Conservation (phyloP, 2,329 filamentous ascomycete species). For the Fusarium odoratissimum region DNA sequence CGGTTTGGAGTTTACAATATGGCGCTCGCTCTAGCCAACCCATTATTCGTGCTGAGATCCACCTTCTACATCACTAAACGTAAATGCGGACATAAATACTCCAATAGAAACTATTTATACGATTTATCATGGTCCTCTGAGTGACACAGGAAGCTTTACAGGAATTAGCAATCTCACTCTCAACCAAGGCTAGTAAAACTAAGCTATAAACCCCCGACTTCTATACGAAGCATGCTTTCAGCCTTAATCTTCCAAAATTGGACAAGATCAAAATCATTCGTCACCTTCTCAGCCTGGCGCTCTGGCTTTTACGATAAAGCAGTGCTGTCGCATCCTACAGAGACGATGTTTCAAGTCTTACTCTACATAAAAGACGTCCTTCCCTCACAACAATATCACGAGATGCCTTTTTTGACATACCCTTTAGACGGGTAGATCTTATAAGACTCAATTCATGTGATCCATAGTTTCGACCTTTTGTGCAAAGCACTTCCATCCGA, state of each 20-base stretch:
- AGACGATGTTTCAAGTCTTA: not conserved
- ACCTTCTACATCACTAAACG: not conserved
- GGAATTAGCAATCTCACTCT: not conserved
- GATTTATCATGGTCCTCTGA: accelerated
- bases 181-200: not conserved
- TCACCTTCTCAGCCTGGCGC: not conserved
- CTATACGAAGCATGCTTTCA: not conserved
- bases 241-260: accelerated
- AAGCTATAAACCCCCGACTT: accelerated
- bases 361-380: not conserved
- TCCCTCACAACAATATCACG: too few species aligned
- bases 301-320: not conserved
- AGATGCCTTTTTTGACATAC: accelerated
- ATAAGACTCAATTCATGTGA: accelerated
- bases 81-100: too few species aligned
- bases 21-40: not conserved
- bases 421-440: accelerated
- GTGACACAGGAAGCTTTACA: accelerated
- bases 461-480: not conserved
- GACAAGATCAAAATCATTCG: accelerated
- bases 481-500: accelerated
- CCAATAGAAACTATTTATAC: accelerated
- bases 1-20: not conserved
- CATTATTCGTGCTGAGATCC: not conserved
- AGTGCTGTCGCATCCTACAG: not conserved